Conservation (phyloP, 768 basidiomycete genomes). For the Macrocybe gigantea region DNA sequence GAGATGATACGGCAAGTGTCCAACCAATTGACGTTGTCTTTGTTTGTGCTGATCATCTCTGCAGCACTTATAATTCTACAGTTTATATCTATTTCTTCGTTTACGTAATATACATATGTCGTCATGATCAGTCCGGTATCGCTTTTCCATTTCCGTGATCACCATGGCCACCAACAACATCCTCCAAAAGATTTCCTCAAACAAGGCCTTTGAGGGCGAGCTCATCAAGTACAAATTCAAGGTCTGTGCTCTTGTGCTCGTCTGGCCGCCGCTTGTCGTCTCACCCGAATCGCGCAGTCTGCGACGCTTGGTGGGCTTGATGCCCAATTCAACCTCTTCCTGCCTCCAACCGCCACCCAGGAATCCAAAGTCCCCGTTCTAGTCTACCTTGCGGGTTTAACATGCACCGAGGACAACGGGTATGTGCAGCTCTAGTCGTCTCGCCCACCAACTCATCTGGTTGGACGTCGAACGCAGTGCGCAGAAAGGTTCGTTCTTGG, state of each 20-base stretch:
- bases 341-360: conserved; percentile 54
- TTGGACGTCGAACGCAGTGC: conserved; percentile 39
- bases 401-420: conserved; percentile 94
- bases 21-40: background rate
- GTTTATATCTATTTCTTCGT: background rate
- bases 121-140: background rate
- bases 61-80: too few relatives aligned
- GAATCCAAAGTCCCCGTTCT: conserved; percentile 56
- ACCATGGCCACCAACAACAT: conserved; percentile 10
- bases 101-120: background rate
- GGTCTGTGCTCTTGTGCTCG: conserved; percentile 24
- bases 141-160: conserved; percentile 9
- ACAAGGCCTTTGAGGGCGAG: conserved; percentile 76
- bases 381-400: conserved; percentile 84
- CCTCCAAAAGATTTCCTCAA: conserved; percentile 66
- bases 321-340: conserved; percentile 84
- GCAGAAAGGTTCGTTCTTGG: conserved; percentile 90
- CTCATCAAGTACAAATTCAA: conserved; percentile 86
- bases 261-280: conserved; percentile 1
- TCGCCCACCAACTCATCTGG: background rate
- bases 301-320: conserved; percentile 59
- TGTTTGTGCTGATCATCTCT: too few relatives aligned
- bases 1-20: background rate
- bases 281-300: conserved; percentile 39
- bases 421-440: conserved; percentile 22